phyloP scores from a whole-genome alignment of 2,329 filamentous ascomycete species.

The Cytospora chrysosperma region DNA sequence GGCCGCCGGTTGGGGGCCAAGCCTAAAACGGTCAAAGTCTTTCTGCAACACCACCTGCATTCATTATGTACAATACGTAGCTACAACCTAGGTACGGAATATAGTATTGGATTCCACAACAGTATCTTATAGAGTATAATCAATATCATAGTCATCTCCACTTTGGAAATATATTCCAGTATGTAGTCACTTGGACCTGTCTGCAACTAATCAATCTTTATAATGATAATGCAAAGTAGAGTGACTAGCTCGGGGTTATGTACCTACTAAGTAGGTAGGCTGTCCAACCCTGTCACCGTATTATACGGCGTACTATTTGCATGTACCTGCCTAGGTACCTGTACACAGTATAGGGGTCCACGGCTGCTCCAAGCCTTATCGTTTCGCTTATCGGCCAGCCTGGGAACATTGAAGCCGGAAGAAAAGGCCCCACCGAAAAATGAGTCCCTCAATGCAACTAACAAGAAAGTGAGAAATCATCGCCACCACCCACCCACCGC shows the following conservation, averaged over 20 bases:
- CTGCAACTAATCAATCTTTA: no score
- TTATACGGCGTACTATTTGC: neutral
- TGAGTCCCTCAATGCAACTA: neutral
- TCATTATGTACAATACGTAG: neutral
- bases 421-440: slow-evolving; percentile 20
- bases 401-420: neutral
- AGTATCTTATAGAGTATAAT: no score
- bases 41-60: neutral
- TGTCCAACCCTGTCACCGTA: neutral
- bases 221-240: no score
- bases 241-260: neutral
- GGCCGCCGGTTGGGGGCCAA: neutral
- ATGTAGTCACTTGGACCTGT: no score
- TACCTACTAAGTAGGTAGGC: neutral
- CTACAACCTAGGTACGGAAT: neutral
- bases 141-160: no score
- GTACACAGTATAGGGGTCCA: no score
- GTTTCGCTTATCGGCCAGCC: slow-evolving; percentile 15
- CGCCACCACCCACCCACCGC: slow-evolving; percentile 16
- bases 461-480: slow-evolving; percentile 22
- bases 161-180: no score
- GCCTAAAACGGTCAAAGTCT: slow-evolving; percentile 1
- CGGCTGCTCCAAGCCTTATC: slow-evolving; percentile 10
- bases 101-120: no score
- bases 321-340: neutral